A percentile compares a stretch with the other conserved stretches of the same genome.
Evolutionary conservation across 352 stramenopile species (phyloP).

Genomic region (Phytopythium delawarense): DNA sequence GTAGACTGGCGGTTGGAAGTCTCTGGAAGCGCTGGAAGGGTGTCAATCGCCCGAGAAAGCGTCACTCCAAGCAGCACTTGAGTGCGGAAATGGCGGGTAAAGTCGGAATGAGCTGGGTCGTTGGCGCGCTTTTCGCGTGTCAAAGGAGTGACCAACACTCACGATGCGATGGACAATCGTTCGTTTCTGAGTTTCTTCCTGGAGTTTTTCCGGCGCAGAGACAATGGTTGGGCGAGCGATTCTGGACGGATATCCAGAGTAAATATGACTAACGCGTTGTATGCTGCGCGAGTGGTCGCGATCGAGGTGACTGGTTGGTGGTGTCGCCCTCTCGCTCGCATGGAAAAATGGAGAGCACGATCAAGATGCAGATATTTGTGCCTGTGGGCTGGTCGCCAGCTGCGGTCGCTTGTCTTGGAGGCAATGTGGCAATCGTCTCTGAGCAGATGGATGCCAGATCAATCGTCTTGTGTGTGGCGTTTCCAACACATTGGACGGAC

Average conservation of each 20-base stretch:
- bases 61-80: neutral
- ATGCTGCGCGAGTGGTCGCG: too few species aligned
- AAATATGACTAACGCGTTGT: neutral
- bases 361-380: too few species aligned
- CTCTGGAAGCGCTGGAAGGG: neutral
- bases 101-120: neutral
- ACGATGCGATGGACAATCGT: neutral
- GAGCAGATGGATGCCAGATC: too few species aligned
- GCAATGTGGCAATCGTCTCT: too few species aligned
- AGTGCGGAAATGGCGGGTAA: neutral
- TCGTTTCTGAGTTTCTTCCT: neutral
- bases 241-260: neutral
- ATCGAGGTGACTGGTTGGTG: too few species aligned
- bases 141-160: neutral
- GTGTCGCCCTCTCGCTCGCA: too few species aligned
- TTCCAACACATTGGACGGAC: too few species aligned
- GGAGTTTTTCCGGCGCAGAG: neutral
- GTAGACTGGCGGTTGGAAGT: too few species aligned
- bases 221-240: neutral
- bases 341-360: too few species aligned
- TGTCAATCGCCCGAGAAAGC: neutral
- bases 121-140: constrained; percentile 1
- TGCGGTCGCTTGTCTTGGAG: too few species aligned
- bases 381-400: too few species aligned
- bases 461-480: too few species aligned